phyloP scores from a whole-genome alignment of 2,329 filamentous ascomycete species.

The Davidsoniella neocaledoniae region DNA sequence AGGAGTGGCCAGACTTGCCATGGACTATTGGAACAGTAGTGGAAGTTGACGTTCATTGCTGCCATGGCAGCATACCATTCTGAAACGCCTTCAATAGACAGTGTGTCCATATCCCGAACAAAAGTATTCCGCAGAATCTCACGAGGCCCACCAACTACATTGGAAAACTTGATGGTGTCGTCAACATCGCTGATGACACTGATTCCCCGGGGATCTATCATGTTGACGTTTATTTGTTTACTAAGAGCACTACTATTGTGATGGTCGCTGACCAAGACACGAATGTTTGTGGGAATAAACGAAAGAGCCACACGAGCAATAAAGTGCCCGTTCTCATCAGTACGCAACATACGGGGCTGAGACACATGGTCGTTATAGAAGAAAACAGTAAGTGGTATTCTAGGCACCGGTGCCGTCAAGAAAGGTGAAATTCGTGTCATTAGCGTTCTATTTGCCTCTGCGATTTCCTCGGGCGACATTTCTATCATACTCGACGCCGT shows the following conservation, averaged over 20 bases:
- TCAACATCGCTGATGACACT: slow-evolving; percentile 96
- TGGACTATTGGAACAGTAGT: slow-evolving; percentile 98
- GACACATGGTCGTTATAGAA: slow-evolving; percentile 82
- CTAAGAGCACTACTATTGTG: slow-evolving; percentile 49
- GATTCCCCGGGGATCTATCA: slow-evolving; percentile 65
- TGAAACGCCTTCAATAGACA: slow-evolving; percentile 71
- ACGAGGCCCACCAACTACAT: slow-evolving; percentile 68
- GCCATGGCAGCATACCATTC: slow-evolving; percentile 77
- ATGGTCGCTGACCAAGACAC: slow-evolving; percentile 71
- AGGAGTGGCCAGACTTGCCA: slow-evolving; percentile 94
- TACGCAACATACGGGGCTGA: slow-evolving; percentile 67
- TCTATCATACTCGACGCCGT: not conserved
- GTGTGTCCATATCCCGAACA: slow-evolving; percentile 63
- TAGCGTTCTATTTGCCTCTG: slow-evolving; percentile 67
- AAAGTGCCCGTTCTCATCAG: slow-evolving; percentile 84
- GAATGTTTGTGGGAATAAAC: slow-evolving; percentile 78
- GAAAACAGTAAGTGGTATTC: slow-evolving; percentile 73
- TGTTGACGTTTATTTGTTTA: slow-evolving; percentile 44
- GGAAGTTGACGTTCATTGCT: slow-evolving; percentile 67
- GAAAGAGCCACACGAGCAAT: slow-evolving; percentile 61
- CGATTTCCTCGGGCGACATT: slow-evolving; percentile 53
- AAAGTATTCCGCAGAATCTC: slow-evolving; percentile 97
- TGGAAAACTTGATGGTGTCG: slow-evolving; percentile 92
- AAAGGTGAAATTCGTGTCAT: slow-evolving; percentile 82
- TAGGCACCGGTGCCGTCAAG: slow-evolving; percentile 64